Evolutionary conservation across 495 filamentous ascomycete genomes (phyloP), one percentile per base, ranked within the genome.

Genomic region (Talaromyces thailandensis): DNA sequence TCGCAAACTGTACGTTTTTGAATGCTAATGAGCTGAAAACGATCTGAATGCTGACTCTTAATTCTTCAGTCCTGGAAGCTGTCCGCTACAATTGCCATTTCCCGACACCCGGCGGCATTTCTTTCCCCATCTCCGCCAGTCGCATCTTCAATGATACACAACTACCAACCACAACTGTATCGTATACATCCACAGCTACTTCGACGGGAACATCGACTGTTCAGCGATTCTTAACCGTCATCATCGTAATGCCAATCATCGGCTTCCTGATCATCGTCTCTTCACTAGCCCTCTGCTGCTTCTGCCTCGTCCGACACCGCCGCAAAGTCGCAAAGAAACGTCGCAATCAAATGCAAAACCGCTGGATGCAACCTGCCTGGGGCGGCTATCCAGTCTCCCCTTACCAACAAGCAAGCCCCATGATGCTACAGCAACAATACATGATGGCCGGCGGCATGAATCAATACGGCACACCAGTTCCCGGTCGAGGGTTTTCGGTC

Each of bases 31-130:
- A 5, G 16, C 24, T 62, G 25, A 26, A 14, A 45, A 18, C 31
- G 9, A 16, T 6, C 5, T 14, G 35, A 9, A 0, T 24, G n/a
- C 35, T 18, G 16, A 50, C 40, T 40, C 29, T 11, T 18, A 16
- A 51, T 16, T 29, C 11, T 37, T 35, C 61, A 83, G 81, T 82
- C 68, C 70, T 83, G 61, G 76, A 80, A 67, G 71, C 79, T 25
- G 71, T 82, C 58, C 75, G 77, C 4, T 78, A 79, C 51, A 78
- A 80, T 62, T 83, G 81, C 69, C 72, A 79, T 58, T 79, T 73
- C 63, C 67, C 65, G 56, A 73, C 77, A 14, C 60, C 67, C 16
- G 65, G 69, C 0, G 69, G 71, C 18, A 52, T 63, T 16, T 32
- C 70, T 18, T 82, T 82, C 64, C 69, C 71, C 50, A 75, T 83